phyloP scores from a whole-genome alignment of 140 eudicot species.

The Anethum foeniculum region DNA sequence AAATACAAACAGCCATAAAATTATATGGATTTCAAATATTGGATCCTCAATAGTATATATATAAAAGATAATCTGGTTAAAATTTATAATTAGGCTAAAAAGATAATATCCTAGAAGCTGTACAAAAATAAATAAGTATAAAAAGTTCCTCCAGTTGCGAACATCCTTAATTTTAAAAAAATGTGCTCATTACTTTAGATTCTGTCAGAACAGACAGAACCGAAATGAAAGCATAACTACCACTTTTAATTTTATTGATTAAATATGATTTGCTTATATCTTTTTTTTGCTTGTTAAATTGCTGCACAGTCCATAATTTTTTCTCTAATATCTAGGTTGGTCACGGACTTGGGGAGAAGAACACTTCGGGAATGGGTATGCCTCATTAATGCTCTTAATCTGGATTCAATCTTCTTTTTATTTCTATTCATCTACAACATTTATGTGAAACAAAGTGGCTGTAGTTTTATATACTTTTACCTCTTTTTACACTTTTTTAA shows the following conservation, averaged over 20 bases:
- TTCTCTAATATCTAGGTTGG: constrained; percentile 53
- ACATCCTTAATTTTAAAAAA: background rate
- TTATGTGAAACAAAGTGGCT: background rate
- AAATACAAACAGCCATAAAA: too few species aligned
- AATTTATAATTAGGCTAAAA: too few species aligned
- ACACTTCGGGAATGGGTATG: constrained; percentile 92
- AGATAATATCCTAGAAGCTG: too few species aligned
- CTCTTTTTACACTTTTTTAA: background rate
- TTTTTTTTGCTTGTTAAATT: background rate
- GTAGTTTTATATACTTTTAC: background rate
- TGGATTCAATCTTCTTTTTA: constrained; percentile 1
- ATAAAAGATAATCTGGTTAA: too few species aligned
- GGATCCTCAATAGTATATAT: too few species aligned
- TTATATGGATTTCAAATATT: too few species aligned
- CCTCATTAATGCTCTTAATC: background rate
- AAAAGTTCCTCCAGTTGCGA: too few species aligned
- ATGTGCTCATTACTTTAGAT: background rate
- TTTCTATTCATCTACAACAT: background rate
- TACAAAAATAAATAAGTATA: too few species aligned
- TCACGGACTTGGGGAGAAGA: constrained; percentile 99
- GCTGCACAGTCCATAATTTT: background rate
- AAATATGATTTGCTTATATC: background rate
- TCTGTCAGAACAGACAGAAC: background rate
- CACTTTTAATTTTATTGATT: background rate
- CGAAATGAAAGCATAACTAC: background rate